A percentile compares a stretch with the other conserved stretches of the same genome.
Conservation (phyloP, 768 basidiomycete genomes). For the Sporobolomyces pararoseus region DNA sequence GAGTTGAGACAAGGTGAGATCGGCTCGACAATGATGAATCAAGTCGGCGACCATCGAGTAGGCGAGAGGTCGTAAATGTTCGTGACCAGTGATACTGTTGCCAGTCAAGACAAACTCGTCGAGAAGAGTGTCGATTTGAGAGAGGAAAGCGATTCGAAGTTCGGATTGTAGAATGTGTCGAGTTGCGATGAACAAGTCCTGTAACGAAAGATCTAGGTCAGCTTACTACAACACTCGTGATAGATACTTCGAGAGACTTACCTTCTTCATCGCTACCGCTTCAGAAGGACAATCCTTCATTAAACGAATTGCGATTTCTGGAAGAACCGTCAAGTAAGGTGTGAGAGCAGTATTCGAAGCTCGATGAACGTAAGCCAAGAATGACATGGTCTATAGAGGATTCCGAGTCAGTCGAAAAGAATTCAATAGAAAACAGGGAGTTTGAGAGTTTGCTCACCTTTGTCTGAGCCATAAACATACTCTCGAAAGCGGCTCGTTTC, state of each 20-base stretch:
- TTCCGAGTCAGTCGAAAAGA: background rate
- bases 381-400: slow-evolving; percentile 70
- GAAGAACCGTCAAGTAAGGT: slow-evolving; percentile 72
- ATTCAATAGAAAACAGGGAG: background rate
- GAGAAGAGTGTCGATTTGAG: slow-evolving; percentile 80
- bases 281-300: slow-evolving; percentile 89
- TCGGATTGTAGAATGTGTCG: slow-evolving; percentile 79
- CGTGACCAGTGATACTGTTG: slow-evolving; percentile 72
- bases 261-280: slow-evolving; percentile 64
- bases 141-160: slow-evolving; percentile 71
- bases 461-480: slow-evolving; percentile 59
- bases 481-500: slow-evolving; percentile 52
- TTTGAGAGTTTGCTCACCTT: slow-evolving; percentile 58
- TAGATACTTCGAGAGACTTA: slow-evolving; percentile 49
- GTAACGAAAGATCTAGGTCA: background rate
- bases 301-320: slow-evolving; percentile 74
- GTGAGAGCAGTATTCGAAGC: slow-evolving; percentile 63
- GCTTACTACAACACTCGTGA: background rate
- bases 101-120: slow-evolving; percentile 88
- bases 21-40: slow-evolving; percentile 81
- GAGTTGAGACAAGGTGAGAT: slow-evolving; percentile 72
- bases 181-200: slow-evolving; percentile 90
- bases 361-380: slow-evolving; percentile 82
- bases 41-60: slow-evolving; percentile 89
- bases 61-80: slow-evolving; percentile 73